A percentile compares a stretch with the other conserved stretches of the same genome.
These are phyloP conservation scores for Acacia acuminata DNA, from an alignment of 306 rosid species.

Conservation along the genomic window DNA sequence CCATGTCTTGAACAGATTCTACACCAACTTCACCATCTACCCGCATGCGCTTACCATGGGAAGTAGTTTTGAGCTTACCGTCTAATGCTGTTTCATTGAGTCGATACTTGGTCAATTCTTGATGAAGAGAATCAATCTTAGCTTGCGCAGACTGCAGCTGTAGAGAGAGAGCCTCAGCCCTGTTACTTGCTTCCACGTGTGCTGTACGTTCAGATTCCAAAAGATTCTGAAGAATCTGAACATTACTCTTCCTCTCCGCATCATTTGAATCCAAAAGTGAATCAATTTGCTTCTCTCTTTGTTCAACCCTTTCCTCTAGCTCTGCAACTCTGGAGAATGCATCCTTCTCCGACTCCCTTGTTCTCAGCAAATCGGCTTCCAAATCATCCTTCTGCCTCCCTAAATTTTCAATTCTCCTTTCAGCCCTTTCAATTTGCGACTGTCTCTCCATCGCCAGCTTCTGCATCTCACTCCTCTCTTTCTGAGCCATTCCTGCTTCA, in stretches of 20 bases:
- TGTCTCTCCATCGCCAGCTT: slow-evolving; percentile 75
- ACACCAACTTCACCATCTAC: slow-evolving; percentile 66
- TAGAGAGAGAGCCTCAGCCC: slow-evolving; percentile 88
- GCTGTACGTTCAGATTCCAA: slow-evolving; percentile 91
- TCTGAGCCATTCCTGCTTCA: slow-evolving; percentile 63
- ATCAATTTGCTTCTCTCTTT: slow-evolving; percentile 82
- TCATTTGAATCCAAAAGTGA: slow-evolving; percentile 72
- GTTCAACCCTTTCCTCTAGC: slow-evolving; percentile 70
- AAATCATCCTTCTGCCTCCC: slow-evolving; percentile 56
- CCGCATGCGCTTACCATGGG: slow-evolving; percentile 80
- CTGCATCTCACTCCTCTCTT: slow-evolving; percentile 80
- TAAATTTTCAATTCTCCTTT: slow-evolving; percentile 66
- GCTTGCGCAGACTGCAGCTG: slow-evolving; percentile 91
- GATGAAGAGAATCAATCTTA: slow-evolving; percentile 83
- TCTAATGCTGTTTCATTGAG: slow-evolving; percentile 81
- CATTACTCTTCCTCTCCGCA: slow-evolving; percentile 68
- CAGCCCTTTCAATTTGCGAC: slow-evolving; percentile 69
- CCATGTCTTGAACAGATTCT: slow-evolving; percentile 78
- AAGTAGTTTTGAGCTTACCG: slow-evolving; percentile 64
- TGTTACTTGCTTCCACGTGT: slow-evolving; percentile 79
- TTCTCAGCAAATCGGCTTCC: slow-evolving; percentile 44
- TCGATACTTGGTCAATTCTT: slow-evolving; percentile 76
- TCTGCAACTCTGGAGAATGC: slow-evolving; percentile 55
- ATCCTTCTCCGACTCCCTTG: slow-evolving; percentile 59
- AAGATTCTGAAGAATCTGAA: slow-evolving; percentile 79